A percentile compares a stretch with the other conserved stretches of the same genome.
Evolutionary conservation across 257 asterid species (phyloP).

Genomic region (Solanum tarijense): DNA sequence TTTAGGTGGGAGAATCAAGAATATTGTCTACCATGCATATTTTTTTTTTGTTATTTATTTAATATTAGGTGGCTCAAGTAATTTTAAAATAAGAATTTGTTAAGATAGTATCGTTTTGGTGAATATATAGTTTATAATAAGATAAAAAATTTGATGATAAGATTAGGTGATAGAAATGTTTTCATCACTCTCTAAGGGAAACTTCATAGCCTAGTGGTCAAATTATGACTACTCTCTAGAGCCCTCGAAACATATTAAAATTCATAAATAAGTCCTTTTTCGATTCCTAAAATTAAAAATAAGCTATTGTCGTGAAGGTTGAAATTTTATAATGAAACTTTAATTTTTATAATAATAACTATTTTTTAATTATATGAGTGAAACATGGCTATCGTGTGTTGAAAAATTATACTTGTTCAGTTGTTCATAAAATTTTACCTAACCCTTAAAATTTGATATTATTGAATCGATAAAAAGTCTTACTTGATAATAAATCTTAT

Average conservation of each 20-base stretch:
- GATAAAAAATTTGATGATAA: not conserved
- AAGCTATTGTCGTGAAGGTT: not conserved
- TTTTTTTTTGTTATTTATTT: not conserved
- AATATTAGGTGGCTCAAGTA: not conserved
- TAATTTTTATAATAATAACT: not conserved
- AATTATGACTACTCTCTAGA: not conserved
- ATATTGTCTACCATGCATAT: not conserved
- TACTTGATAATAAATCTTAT: not conserved
- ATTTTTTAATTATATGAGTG: too few species aligned
- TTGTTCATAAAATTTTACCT: not conserved
- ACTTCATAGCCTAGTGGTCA: not conserved
- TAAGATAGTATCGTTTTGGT: not conserved
- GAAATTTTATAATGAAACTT: not conserved
- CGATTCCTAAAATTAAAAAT: not conserved
- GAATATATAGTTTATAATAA: not conserved
- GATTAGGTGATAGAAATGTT: not conserved
- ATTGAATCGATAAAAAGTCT: not conserved
- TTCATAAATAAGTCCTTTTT: not conserved
- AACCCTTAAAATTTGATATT: not conserved
- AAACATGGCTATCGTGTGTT: not conserved
- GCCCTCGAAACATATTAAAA: not conserved
- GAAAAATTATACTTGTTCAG: too few species aligned
- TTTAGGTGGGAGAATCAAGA: constrained; percentile 3
- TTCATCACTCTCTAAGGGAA: not conserved
- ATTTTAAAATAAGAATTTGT: not conserved